Evolutionary conservation across 2,329 filamentous ascomycete species (phyloP).

Genomic region (Ascochyta koolunga): DNA sequence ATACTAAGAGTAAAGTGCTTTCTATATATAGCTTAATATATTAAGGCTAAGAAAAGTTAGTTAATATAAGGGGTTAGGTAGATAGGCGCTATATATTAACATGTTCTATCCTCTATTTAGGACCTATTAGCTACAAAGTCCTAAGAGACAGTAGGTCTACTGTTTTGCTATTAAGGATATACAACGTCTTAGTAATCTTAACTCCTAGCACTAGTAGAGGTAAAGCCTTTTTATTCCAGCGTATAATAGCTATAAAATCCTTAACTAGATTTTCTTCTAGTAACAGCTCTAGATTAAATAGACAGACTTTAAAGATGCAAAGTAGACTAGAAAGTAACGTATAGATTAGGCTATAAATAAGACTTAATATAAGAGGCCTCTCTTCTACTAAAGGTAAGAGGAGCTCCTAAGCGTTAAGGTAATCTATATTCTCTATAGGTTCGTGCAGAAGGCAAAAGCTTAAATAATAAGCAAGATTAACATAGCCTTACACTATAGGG

Average conservation of each 20-base stretch:
- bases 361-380: not conserved
- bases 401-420: not conserved
- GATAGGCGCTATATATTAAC: not conserved
- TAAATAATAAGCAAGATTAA: not conserved
- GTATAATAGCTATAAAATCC: not conserved
- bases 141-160: not conserved
- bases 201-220: not conserved
- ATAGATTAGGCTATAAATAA: not conserved
- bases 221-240: not conserved
- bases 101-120: not conserved
- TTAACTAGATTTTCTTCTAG: too few relatives aligned
- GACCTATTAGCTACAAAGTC: not conserved
- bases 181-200: not conserved
- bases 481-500: not conserved
- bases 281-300: not conserved
- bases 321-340: not conserved
- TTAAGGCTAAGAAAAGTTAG: not conserved
- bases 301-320: not conserved
- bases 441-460: constrained; percentile 1
- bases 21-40: not conserved
- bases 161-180: not conserved
- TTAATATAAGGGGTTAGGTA: not conserved
- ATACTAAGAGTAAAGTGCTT: not conserved
- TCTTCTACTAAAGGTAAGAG: not conserved
- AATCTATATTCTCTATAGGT: not conserved